Conservation (phyloP, 805 yeast genomes). For the Zygosaccharomyces bailii region DNA sequence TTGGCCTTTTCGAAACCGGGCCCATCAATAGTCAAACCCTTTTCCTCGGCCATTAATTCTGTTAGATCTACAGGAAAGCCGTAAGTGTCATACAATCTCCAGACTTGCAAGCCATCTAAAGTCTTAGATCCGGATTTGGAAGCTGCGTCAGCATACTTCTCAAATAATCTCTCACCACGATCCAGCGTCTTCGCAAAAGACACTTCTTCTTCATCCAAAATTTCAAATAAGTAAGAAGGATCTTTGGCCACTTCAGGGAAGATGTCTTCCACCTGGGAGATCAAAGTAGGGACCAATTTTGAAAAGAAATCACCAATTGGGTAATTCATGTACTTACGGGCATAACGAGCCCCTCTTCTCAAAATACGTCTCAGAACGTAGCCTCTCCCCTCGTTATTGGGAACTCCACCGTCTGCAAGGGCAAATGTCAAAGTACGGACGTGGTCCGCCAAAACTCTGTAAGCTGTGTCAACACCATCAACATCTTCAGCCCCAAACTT, state of each 20-base stretch:
- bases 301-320: slow-evolving; percentile 95
- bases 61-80: slow-evolving; percentile 99
- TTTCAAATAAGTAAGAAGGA: slow-evolving; percentile 75
- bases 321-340: slow-evolving; percentile 90
- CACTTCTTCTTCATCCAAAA: slow-evolving; percentile 92
- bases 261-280: slow-evolving; percentile 77
- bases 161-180: slow-evolving; percentile 95
- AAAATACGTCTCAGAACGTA: slow-evolving; percentile 94
- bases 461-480: slow-evolving; percentile 97
- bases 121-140: slow-evolving; percentile 68
- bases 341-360: slow-evolving; percentile 97
- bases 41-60: slow-evolving; percentile 97
- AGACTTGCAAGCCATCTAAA: slow-evolving; percentile 89
- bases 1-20: slow-evolving; percentile 89
- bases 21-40: slow-evolving; percentile 88
- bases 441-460: slow-evolving; percentile 97
- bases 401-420: slow-evolving; percentile 97
- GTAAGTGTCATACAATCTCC: slow-evolving; percentile 97
- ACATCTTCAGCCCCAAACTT: slow-evolving; percentile 87
- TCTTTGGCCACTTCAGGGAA: slow-evolving; percentile 88
- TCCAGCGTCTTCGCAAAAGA: slow-evolving; percentile 94
- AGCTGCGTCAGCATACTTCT: slow-evolving; percentile 85
- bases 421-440: slow-evolving; percentile 97
- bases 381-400: slow-evolving; percentile 98
- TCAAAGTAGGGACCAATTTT: slow-evolving; percentile 85